A percentile compares a stretch with the other conserved stretches of the same genome.
These are phyloP conservation scores for Bruguiera gymnorhiza DNA, from an alignment of 345 rosid species.

Conservation along the genomic window DNA sequence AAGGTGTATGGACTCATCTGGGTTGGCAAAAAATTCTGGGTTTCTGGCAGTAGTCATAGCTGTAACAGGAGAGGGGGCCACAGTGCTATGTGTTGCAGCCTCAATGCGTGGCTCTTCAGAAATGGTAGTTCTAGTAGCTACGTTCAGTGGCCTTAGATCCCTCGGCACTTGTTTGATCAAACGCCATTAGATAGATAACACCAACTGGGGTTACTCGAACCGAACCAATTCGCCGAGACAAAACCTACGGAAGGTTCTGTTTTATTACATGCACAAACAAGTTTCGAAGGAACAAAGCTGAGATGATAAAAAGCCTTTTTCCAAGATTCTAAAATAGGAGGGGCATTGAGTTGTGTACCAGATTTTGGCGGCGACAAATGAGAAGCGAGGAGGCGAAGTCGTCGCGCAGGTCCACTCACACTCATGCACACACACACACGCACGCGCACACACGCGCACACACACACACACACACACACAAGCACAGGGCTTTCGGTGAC, in stretches of 20 bases:
- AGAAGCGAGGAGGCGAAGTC: too few relatives aligned
- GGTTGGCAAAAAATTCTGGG: slow-evolving; percentile 28
- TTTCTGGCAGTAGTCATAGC: slow-evolving; percentile 17
- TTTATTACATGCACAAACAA: neutral
- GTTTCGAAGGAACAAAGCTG: too few relatives aligned
- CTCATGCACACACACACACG: too few relatives aligned
- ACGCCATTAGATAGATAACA: slow-evolving; percentile 40
- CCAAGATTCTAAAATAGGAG: too few relatives aligned
- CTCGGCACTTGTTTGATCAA: slow-evolving; percentile 54
- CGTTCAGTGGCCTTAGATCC: slow-evolving; percentile 46
- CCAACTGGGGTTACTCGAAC: neutral
- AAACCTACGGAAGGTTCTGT: slow-evolving; percentile 11
- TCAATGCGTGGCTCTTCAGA: slow-evolving; percentile 51
- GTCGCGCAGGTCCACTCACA: too few relatives aligned
- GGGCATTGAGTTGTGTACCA: too few relatives aligned
- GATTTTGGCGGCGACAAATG: too few relatives aligned
- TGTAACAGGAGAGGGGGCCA: slow-evolving; percentile 8
- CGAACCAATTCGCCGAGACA: slow-evolving; percentile 15
- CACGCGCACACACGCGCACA: too few relatives aligned
- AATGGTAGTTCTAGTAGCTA: slow-evolving; percentile 21
- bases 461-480: too few relatives aligned
- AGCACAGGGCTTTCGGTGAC: too few relatives aligned
- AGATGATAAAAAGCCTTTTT: too few relatives aligned
- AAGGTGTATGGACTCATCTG: slow-evolving; percentile 37
- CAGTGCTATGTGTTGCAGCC: neutral